A percentile compares a stretch with the other conserved stretches of the same genome.
These are phyloP conservation scores for Rostrohypoxylon terebratum DNA, from an alignment of 495 filamentous ascomycete genomes.

Conservation along the genomic window DNA sequence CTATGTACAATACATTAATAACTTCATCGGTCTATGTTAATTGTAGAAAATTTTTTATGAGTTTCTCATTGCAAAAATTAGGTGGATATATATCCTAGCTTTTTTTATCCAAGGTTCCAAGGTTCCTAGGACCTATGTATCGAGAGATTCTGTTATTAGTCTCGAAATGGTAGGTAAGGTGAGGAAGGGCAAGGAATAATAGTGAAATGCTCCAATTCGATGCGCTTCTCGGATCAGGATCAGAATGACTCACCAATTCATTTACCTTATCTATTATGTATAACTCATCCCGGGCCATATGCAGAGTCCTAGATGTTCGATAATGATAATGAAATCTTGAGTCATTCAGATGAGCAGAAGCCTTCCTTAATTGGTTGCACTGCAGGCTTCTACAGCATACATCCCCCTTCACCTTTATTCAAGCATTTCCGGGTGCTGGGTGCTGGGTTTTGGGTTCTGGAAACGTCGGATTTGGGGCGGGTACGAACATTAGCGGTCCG, in stretches of 20 bases:
- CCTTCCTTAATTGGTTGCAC: not conserved
- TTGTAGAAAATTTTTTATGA: not conserved
- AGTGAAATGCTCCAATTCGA: not conserved
- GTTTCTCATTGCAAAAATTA: not conserved
- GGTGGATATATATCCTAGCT: not conserved
- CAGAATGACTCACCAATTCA: not conserved
- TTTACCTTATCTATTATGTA: slow-evolving; percentile 4
- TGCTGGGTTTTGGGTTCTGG: not conserved
- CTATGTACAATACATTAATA: not conserved
- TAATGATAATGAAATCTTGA: not conserved
- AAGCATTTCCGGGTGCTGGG: too few relatives aligned
- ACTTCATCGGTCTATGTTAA: not conserved
- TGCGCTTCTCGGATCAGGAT: not conserved
- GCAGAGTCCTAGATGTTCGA: not conserved
- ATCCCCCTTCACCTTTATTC: slow-evolving; percentile 1
- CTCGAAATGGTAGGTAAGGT: slow-evolving; percentile 11
- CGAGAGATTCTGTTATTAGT: slow-evolving; percentile 1
- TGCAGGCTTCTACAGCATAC: not conserved
- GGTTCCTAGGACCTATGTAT: not conserved
- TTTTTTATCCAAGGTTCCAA: not conserved
- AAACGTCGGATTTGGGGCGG: not conserved
- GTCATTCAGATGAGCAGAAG: not conserved
- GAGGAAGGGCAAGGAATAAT: not conserved
- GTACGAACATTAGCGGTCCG: slow-evolving; percentile 7
- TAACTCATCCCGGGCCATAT: too few relatives aligned